phyloP scores from a whole-genome alignment of 2,329 filamentous ascomycete species.

The Alternaria metachromatica region DNA sequence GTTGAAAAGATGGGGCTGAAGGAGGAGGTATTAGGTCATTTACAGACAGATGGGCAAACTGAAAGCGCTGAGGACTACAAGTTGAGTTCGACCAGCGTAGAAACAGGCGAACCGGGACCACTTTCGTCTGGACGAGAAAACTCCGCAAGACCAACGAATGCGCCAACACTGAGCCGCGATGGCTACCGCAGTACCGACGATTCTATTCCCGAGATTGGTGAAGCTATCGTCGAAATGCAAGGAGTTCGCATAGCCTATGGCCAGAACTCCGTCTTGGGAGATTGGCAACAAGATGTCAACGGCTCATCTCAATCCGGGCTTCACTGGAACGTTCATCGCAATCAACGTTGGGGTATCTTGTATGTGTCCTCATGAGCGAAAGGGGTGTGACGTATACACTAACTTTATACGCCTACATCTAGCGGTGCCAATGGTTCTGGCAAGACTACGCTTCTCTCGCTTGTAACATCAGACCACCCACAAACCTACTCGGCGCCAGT shows the following conservation, averaged over 20 bases:
- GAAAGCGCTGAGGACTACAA: slow-evolving; percentile 17
- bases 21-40: slow-evolving; percentile 63
- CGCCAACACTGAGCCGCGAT: slow-evolving; percentile 36
- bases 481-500: slow-evolving; percentile 91
- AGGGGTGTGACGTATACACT: neutral
- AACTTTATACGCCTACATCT: neutral
- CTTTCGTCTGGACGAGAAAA: slow-evolving; percentile 36
- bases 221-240: slow-evolving; percentile 84
- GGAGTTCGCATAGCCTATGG: slow-evolving; percentile 85
- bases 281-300: slow-evolving; percentile 70
- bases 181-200: slow-evolving; percentile 36
- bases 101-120: slow-evolving; percentile 36
- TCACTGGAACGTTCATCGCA: slow-evolving; percentile 81
- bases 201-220: slow-evolving; percentile 53
- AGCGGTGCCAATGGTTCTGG: slow-evolving; percentile 87
- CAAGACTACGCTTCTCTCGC: slow-evolving; percentile 91
- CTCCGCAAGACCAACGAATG: neutral
- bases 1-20: slow-evolving; percentile 71
- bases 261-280: slow-evolving; percentile 76
- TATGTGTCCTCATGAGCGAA: neutral
- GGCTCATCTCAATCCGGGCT: slow-evolving; percentile 67
- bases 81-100: slow-evolving; percentile 25
- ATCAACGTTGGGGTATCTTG: slow-evolving; percentile 90
- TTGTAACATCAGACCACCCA: slow-evolving; percentile 95
- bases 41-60: slow-evolving; percentile 34